Evolutionary conservation across 768 basidiomycete species (phyloP), one percentile per base, ranked within the genome.

Genomic region (Russula earlei): DNA sequence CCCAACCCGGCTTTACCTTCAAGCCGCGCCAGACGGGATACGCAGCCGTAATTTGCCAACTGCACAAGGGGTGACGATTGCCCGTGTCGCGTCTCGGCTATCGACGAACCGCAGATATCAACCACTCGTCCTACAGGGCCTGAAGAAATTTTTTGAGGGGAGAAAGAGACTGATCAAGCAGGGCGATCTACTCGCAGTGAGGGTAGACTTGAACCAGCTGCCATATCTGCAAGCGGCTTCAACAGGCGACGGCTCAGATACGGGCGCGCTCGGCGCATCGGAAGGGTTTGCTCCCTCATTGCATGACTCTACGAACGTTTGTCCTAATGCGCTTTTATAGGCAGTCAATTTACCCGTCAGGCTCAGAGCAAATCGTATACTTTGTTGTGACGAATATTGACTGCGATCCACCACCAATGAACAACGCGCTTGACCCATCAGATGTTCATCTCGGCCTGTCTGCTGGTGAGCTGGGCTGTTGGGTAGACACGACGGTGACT

Each of bases 301-400:
- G 1, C 12, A 38, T 11, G 50, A 47, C 11, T 36, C 24, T 2
- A 43, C 55, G 49, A 55, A 25, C 3, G 24, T 6, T 36, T 52
- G 29, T 25, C 29, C 11, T 52, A 11, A 52, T 17, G 12, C 9
- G 34, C 15, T 24, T 36, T 44, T 3, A n/a, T 38, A 62, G 60
- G 29, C 37, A 43, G 29, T 37, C 45, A 5, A 46, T 49, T 24
- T 51, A 51, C 44, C 48, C 37, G 24, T 49, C 59, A 20, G 33
- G 24, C 40, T 70, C 62, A 66, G 64, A 83, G 63, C 71, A 81
- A 62, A 64, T 81, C 2, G 82, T 86, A 0, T 90, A 80, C 64
- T 97, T 97, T 68, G 72, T 82, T 54, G 75, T 97, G 47, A 87
- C 88, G 14, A 80, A 85, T 53, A 69, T 96, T 33, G 85, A 88